Conservation (phyloP, 164 flowering plant species). For the Stephania japonica region DNA sequence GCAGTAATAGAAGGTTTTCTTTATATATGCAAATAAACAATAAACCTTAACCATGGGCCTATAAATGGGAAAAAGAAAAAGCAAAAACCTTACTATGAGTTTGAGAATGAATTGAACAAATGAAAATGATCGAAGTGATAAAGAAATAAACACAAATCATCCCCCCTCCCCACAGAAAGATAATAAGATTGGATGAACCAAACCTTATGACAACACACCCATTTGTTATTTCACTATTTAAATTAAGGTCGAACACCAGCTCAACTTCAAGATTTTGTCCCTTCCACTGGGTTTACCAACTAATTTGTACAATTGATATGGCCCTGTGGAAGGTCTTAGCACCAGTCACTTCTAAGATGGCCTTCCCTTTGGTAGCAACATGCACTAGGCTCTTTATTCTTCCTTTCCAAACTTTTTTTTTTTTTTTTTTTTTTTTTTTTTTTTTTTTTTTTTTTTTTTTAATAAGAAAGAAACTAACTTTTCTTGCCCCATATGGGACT, state of each 20-base stretch:
- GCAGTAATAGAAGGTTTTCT: constrained; percentile 12
- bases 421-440: no score
- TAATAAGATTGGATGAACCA: no score
- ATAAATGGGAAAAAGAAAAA: neutral
- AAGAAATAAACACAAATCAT: neutral
- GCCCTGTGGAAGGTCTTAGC: no score
- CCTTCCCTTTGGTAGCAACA: neutral
- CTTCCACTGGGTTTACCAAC: neutral
- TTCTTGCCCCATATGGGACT: no score
- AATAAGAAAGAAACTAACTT: no score
- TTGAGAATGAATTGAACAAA: neutral
- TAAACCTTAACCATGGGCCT: neutral
- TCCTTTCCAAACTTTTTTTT: neutral
- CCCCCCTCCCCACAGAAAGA: neutral
- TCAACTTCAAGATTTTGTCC: neutral
- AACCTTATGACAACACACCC: no score
- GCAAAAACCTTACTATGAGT: neutral
- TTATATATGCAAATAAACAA: neutral
- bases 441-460: no score
- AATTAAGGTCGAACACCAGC: neutral
- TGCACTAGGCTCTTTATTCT: neutral
- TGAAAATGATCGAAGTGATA: neutral
- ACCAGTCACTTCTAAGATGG: neutral
- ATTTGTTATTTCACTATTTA: neutral
- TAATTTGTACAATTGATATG: neutral